These are phyloP conservation scores for Gamarada debralockiae DNA, from an alignment of 495 filamentous ascomycete species.

Conservation along the genomic window DNA sequence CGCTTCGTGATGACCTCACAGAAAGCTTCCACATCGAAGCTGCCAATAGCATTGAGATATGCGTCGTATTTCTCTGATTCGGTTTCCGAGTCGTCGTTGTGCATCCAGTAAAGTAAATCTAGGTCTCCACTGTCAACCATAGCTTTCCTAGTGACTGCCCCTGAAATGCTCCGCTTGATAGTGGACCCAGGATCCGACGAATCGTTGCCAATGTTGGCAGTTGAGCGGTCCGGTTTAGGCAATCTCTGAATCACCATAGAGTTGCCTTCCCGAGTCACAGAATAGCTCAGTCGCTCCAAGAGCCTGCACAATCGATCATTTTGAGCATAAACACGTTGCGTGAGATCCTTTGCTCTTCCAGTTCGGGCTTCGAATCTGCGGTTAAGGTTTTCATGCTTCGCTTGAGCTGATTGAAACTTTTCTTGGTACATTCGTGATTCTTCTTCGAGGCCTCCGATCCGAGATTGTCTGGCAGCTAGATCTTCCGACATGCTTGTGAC, in stretches of 20 bases:
- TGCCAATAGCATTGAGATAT: slow-evolving; percentile 63
- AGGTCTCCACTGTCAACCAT: slow-evolving; percentile 52
- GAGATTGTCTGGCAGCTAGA: slow-evolving; percentile 61
- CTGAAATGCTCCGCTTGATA: slow-evolving; percentile 45
- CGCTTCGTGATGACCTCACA: slow-evolving; percentile 79
- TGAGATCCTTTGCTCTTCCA: slow-evolving; percentile 71
- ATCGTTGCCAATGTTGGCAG: slow-evolving; percentile 43
- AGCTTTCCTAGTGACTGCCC: slow-evolving; percentile 26
- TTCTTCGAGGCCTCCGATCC: slow-evolving; percentile 61
- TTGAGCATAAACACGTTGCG: slow-evolving; percentile 71
- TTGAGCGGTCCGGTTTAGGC: slow-evolving; percentile 58
- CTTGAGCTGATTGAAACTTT: slow-evolving; percentile 46
- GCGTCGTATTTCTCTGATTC: slow-evolving; percentile 68
- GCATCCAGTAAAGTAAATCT: slow-evolving; percentile 73
- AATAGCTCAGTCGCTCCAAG: slow-evolving; percentile 81
- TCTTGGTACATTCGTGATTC: slow-evolving; percentile 58
- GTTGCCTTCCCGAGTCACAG: slow-evolving; percentile 67
- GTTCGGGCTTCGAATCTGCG: slow-evolving; percentile 59
- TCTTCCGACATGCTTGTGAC: slow-evolving; percentile 57
- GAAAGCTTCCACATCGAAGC: slow-evolving; percentile 79
- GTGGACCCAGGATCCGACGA: slow-evolving; percentile 59
- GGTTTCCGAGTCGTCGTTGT: slow-evolving; percentile 56
- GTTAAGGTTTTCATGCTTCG: slow-evolving; percentile 45
- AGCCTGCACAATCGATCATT: slow-evolving; percentile 73
- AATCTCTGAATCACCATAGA: slow-evolving; percentile 74